Base-by-base conservation (phyloP, 2,329 filamentous ascomycete genomes). In the Akanthomyces uredinophilus region DNA sequence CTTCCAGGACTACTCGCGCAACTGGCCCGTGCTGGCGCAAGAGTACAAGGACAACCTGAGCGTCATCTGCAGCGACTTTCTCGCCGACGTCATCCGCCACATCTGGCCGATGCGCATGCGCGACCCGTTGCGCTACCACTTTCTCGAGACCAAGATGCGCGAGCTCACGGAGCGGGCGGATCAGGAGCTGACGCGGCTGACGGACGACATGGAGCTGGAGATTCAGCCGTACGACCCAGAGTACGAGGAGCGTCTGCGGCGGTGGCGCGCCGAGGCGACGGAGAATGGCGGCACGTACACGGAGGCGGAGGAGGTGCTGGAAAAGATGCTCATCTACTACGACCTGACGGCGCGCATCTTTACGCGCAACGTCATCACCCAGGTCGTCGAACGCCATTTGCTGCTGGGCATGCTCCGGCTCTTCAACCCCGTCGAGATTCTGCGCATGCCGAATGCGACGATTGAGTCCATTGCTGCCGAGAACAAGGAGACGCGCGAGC, bases 271-370 rank as follows among this genome's bases (percentile, higher is more conserved):
- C 0, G 71, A 76, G 7, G 70, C 73, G 0, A 76, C 75, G 0
- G 71, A 76, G 64, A 75, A 81, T 7, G 79, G 78, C 0, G 77
- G 75, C 29, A 75, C 74, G 0, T 82, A 80, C 66, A 78, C 76
- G 2, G 80, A 83, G 62, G 80, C 81, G 0, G 79, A 83, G 63
- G 80, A 83, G 68, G 80, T 83, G 0, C 67, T 82, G 29, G 81
- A 83, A 69, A 83, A 83, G 74, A 83, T 82, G 81, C 73, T 83
- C 58, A 83, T 83, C 64, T 83, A 81, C 72, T 83, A 83, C 64
- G 80, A 83, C 44, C 75, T 83, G 10, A 80, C 80, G 2, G 78
- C 79, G 7, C 79, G 81, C 68, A 79, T 78, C 54, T 83, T 82
- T 63, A 81, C 80, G 32, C 75, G 80, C 60, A 83, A 83, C 64